Evolutionary conservation across 2,329 filamentous ascomycete species (phyloP), one percentile per base, ranked within the genome.

Genomic region (Neonectria ditissima): DNA sequence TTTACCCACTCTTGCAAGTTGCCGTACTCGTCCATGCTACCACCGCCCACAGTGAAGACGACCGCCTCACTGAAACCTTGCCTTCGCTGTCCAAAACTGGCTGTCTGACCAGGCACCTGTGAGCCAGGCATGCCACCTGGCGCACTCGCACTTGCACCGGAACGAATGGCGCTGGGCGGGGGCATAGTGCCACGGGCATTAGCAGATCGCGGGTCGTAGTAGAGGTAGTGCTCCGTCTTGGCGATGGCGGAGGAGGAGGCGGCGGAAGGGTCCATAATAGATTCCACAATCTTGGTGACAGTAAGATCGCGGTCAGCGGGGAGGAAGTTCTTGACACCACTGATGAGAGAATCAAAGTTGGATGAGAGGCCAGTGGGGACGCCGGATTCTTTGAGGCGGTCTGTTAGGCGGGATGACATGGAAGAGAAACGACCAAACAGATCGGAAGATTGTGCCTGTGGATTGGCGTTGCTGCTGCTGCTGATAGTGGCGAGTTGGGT

Each of bases 1-100:
- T 88, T 89, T 5, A 95, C 93, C 96, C 96, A 99, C 76, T 98
- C 96, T 77, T 97, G 93, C 76, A 99, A 78, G 79, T 99, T 99
- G 20, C 94, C 95, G 77, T 98, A 99, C 78, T 99, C 96, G 72
- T 99, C 96, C 92, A 99, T 98, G 76, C 94, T 97, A 44, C 96
- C 96, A 50, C 97, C 96, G 4, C 96, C 96, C 3, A 97, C 93
- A 0, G 93, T 95, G 76, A 97, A 97, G n/a, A 97, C 93, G 58
- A 97, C 91, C 1, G 93, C 92, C 74, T 97, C 94, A 52, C 89
- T 92, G 79, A 95, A 97, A 0, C 93, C 94, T 74, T 97, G 94
- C 58, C 95, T 84, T 64, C 94, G 83, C 79, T 98, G 95, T 1
- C 95, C 96, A 78, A 98, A 98, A 59, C 89, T 97, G 7, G 94